These are phyloP conservation scores for Aspergillus bertholletiae DNA, from an alignment of 495 filamentous ascomycete species.

Conservation along the genomic window DNA sequence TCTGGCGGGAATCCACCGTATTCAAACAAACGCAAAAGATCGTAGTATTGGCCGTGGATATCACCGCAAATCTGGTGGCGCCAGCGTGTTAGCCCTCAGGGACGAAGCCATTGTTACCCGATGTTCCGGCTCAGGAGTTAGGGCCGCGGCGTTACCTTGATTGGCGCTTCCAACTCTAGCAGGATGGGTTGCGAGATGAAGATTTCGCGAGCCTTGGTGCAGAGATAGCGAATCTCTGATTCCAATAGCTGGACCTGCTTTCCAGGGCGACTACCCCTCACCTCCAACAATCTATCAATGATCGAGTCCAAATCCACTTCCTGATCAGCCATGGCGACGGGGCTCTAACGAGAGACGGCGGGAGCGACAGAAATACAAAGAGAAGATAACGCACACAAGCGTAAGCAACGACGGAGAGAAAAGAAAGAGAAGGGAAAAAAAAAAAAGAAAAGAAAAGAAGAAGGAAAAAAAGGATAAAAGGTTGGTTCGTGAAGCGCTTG, in stretches of 20 bases:
- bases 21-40: conserved; percentile 94
- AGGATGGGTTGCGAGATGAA: conserved; percentile 99
- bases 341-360: conserved; percentile 27
- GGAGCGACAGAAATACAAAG: conserved; percentile 23
- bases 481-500: conserved; percentile 32
- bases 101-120: not conserved
- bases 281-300: conserved; percentile 96
- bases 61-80: conserved; percentile 87
- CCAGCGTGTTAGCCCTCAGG: not conserved
- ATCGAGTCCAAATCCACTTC: conserved; percentile 99
- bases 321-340: conserved; percentile 83
- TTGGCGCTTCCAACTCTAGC: conserved; percentile 94
- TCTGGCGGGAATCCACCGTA: conserved; percentile 98
- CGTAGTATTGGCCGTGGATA: conserved; percentile 99
- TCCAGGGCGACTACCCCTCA: conserved; percentile 94
- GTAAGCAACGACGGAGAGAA: conserved; percentile 8
- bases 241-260: conserved; percentile 98
- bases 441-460: conserved; percentile 24
- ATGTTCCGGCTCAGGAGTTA: conserved; percentile 8
- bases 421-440: not conserved
- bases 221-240: conserved; percentile 94
- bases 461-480: conserved; percentile 28
- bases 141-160: conserved; percentile 69
- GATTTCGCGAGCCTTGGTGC: conserved; percentile 98
- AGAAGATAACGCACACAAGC: conserved; percentile 11